These are phyloP conservation scores for Xylaria digitata DNA, from an alignment of 2,329 filamentous ascomycete genomes.

Conservation along the genomic window DNA sequence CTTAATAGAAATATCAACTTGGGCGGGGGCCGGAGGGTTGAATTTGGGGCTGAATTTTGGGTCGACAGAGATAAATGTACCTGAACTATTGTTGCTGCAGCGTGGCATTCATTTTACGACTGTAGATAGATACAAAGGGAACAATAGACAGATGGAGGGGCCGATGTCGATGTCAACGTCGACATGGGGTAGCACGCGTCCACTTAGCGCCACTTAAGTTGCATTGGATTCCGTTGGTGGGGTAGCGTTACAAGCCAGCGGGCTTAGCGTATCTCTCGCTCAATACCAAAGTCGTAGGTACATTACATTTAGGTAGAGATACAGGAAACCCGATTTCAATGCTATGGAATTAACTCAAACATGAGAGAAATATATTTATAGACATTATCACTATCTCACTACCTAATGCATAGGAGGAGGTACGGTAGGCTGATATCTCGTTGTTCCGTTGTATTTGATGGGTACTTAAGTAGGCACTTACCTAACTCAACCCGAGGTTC, in stretches of 20 bases:
- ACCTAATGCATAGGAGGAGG: too few species aligned
- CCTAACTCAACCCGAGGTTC: too few species aligned
- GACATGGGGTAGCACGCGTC: constrained; percentile 6
- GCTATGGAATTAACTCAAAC: too few species aligned
- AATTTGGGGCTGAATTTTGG: too few species aligned
- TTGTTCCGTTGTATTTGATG: too few species aligned
- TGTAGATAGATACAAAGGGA: neutral
- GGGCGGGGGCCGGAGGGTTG: neutral
- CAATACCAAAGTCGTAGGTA: too few species aligned
- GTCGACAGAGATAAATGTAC: too few species aligned
- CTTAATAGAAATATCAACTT: neutral
- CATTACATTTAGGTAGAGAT: neutral
- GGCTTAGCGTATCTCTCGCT: too few species aligned
- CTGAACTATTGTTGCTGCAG: neutral
- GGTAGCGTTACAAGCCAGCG: constrained; percentile 19
- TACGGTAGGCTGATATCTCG: too few species aligned
- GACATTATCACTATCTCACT: neutral
- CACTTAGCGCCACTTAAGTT: constrained; percentile 5
- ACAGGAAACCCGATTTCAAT: too few species aligned
- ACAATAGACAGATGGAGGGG: neutral
- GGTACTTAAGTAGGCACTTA: too few species aligned
- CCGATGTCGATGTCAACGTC: neutral
- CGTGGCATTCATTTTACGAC: neutral
- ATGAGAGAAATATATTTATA: too few species aligned
- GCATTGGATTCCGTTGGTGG: constrained; percentile 39